Evolutionary conservation across 1,139 yeast genomes (phyloP), one percentile per base, ranked within the genome.

Genomic region (Lizanozyma gosingica): DNA sequence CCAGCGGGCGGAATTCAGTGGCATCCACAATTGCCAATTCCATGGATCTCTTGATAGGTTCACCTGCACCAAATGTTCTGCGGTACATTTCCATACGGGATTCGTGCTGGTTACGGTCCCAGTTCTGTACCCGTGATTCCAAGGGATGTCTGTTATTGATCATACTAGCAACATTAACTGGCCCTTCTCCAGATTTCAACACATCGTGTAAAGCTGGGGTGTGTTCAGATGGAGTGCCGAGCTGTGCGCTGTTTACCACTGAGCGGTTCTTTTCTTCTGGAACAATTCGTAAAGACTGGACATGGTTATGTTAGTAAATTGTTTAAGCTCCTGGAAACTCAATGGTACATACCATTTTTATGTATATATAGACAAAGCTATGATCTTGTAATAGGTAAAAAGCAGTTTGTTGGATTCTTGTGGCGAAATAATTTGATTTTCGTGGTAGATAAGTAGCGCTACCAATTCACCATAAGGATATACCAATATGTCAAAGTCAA

Each of bases 61-160:
- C 97, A 11, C 94, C 96, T 37, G 94, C 83, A 22, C 98, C 98
- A 60, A 83, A 88, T 18, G 86, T 65, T 48, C 94, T 76, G 56
- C 95, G 76, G 61, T 84, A 81, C 42, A 79, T 78, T 57, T 88
- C 94, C 67, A 88, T 57, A 53, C 80, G 78, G 48, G 83, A 67
- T 35, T 79, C 79, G 38, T 72, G 73, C 55, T 86, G 92, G 8
- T 84, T 81, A 42, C 71, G 70, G 22, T 88, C 94, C 97, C 97
- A 92, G 52, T 79, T 73, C 42, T 65, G 62, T 36, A 92, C 62
- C 51, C 96, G 76, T 11, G 74, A 54, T 57, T 92, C 94, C 48
- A 92, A 69, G 4, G 97, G 97, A 60, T 92, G 98, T 58, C 86
- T 80, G 53, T 81, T 80, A 58, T 86, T 87, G 53, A 87, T 65